Base-by-base conservation (phyloP, 805 yeast genomes). In the Candida argentea region DNA sequence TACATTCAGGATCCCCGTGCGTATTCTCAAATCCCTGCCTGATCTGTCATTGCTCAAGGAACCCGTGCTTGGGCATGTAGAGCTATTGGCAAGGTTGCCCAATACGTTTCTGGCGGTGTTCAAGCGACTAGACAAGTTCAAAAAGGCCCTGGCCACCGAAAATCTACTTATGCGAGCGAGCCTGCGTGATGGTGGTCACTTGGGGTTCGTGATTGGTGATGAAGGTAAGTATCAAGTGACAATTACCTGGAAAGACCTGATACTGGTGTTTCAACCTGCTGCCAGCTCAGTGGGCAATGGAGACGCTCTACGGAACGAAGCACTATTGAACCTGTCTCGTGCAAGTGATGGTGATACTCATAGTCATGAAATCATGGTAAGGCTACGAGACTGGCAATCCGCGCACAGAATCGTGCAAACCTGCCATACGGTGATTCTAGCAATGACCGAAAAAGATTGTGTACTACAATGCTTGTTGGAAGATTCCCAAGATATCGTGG, bases 1-100 rank as follows among this genome's bases (percentile, higher is more conserved):
- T 42, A 67, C 81, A 5, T 74, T 76, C 41, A 72, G 73, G 28
- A 69, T 87, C 12, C 89, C 94, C 0, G 82, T 82, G 2, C 59
- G 75, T 38, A 57, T 82, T 23, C 43, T 81, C 31, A 67, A 73
- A 33, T 62, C 59, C 36, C 67, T 63, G 10, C 73, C 68, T 34
- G 76, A 72, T 31, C 63, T 64, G 9, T 44, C 64, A 27, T 56
- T 73, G 6, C 55, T 61, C 12, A 37, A 39, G 24, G 91, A 81
- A 43, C 95, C 95, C 0, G 70, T 65, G 40, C 52, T 76, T 25
- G 60, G 61, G 24, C 55, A 57, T 29, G 65, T 76, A 28, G 73
- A 74, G 40, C 52, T 77, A 22, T 60, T 77, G 46, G 58, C 82
- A 64, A 62, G 65, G 38, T 44, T 64, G 20, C 66, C 68, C 33